Conservation (phyloP, 352 stramenopile genomes). For the Phytophthora melonis region DNA sequence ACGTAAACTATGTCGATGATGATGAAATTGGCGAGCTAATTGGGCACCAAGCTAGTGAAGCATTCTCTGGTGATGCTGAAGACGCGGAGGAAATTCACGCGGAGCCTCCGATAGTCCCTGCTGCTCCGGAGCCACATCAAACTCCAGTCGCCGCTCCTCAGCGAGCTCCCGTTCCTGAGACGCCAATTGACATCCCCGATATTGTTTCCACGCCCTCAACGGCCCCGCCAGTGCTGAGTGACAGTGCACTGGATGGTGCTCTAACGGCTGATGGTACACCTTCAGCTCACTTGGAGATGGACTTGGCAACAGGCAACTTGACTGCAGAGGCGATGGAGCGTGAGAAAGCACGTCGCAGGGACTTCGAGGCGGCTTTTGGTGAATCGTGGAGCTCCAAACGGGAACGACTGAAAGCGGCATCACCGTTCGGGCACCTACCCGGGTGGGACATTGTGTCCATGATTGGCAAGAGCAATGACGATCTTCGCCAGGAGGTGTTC, state of each 20-base stretch:
- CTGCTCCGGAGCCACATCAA: slow-evolving; percentile 26
- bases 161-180: slow-evolving; percentile 61
- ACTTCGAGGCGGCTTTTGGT: slow-evolving; percentile 92
- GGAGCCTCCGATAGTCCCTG: slow-evolving; percentile 16
- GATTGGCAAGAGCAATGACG: slow-evolving; percentile 99
- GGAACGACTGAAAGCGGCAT: slow-evolving; percentile 88
- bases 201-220: slow-evolving; percentile 66
- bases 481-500: slow-evolving; percentile 99
- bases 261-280: slow-evolving; percentile 7
- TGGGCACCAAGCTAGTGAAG: slow-evolving; percentile 71
- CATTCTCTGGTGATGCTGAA: slow-evolving; percentile 49
- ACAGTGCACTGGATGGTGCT: slow-evolving; percentile 16
- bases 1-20: slow-evolving; percentile 80
- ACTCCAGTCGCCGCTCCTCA: slow-evolving; percentile 26
- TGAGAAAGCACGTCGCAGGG: slow-evolving; percentile 81
- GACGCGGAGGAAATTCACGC: slow-evolving; percentile 39
- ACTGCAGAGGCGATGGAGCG: slow-evolving; percentile 84
- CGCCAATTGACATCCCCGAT: slow-evolving; percentile 66
- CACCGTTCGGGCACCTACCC: slow-evolving; percentile 86
- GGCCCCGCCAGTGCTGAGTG: slow-evolving; percentile 34
- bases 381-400: slow-evolving; percentile 97
- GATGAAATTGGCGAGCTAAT: slow-evolving; percentile 83
- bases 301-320: slow-evolving; percentile 64
- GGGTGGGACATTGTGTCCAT: slow-evolving; percentile 96
- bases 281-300: slow-evolving; percentile 58